These are phyloP conservation scores for Hymenoscyphus fraxineus DNA, from an alignment of 2,329 filamentous ascomycete genomes.

Conservation along the genomic window DNA sequence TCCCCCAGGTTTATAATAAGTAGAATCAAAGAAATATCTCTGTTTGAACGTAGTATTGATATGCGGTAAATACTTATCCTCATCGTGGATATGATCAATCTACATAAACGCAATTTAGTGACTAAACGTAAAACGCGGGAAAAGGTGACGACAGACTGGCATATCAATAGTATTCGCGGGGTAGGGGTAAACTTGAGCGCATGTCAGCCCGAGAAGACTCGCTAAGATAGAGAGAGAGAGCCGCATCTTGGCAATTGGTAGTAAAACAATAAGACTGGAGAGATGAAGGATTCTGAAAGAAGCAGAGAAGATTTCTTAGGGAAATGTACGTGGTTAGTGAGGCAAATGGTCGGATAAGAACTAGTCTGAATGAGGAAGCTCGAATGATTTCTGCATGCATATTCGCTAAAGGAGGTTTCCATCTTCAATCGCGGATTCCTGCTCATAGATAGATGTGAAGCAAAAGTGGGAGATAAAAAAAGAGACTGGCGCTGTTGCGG, in stretches of 20 bases:
- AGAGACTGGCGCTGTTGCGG: background rate
- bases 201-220: slow-evolving; percentile 11
- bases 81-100: slow-evolving; percentile 46
- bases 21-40: slow-evolving; percentile 51
- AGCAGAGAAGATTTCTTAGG: background rate
- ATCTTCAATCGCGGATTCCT: background rate
- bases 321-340: background rate
- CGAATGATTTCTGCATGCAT: slow-evolving; percentile 3
- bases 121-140: background rate
- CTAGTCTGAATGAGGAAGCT: slow-evolving; percentile 15
- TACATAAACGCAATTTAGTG: slow-evolving; percentile 20
- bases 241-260: slow-evolving; percentile 9
- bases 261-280: background rate
- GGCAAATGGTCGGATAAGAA: background rate
- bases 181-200: slow-evolving; percentile 16
- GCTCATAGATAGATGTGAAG: background rate
- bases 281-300: background rate
- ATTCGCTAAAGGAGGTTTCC: no score
- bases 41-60: slow-evolving; percentile 50
- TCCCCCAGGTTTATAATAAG: slow-evolving; percentile 52
- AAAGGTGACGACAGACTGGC: slow-evolving; percentile 19
- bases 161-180: slow-evolving; percentile 23
- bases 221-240: slow-evolving; percentile 5
- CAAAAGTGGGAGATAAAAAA: background rate
- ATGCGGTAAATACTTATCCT: slow-evolving; percentile 39